Conservation (phyloP, 192 early-diverging fungal species). For the Chytriomyces sp. region DNA sequence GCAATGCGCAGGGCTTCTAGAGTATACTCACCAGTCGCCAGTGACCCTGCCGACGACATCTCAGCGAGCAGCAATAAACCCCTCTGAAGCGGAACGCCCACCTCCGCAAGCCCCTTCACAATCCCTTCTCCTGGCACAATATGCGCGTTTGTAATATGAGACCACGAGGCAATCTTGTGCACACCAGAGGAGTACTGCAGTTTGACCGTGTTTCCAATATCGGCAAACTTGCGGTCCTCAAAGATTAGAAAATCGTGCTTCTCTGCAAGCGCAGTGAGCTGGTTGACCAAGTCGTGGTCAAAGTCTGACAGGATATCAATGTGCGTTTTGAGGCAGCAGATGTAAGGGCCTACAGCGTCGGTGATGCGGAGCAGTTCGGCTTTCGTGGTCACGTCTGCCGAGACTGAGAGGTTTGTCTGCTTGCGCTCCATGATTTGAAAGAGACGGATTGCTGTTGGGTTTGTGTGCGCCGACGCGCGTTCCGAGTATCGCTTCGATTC, state of each 20-base stretch:
- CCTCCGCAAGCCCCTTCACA: conserved; percentile 86
- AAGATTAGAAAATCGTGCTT: conserved; percentile 97
- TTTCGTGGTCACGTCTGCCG: conserved; percentile 90
- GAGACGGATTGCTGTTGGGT: conserved; percentile 77
- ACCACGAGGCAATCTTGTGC: conserved; percentile 92
- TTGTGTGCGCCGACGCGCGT: conserved; percentile 70
- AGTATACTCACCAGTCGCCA: conserved; percentile 85
- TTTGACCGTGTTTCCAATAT: conserved; percentile 98
- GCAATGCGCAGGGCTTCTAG: conserved; percentile 87
- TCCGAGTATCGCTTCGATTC: conserved; percentile 58
- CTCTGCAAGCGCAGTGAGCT: conserved; percentile 73
- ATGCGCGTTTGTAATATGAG: conserved; percentile 96
- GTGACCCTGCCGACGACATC: conserved; percentile 92
- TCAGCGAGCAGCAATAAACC: conserved; percentile 91
- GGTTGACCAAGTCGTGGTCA: conserved; percentile 78
- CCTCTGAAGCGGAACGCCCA: conserved; percentile 78
- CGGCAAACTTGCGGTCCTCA: conserved; percentile 99
- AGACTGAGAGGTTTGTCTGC: conserved; percentile 86
- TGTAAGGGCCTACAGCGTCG: conserved; percentile 88
- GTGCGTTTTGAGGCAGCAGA: conserved; percentile 97
- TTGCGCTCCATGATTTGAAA: conserved; percentile 87
- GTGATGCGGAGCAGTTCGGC: conserved; percentile 85
- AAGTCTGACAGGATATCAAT: conserved; percentile 95
- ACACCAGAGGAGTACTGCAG: conserved; percentile 90
- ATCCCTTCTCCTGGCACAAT: conserved; percentile 94